Base-by-base conservation (phyloP, 176 grass and related monocot species). In the Bonia amplexicaulis region DNA sequence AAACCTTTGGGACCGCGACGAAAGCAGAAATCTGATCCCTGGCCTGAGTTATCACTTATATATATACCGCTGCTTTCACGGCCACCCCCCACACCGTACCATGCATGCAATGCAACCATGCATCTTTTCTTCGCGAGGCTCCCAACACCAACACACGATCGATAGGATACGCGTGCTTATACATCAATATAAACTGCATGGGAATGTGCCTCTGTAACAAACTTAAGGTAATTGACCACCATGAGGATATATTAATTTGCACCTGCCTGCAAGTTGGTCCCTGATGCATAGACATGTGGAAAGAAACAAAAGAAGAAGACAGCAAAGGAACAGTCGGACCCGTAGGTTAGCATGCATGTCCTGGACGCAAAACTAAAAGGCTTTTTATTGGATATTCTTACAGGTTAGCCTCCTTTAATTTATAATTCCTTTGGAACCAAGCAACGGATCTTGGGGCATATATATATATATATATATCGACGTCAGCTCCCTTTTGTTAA, bases 1-100 rank as follows among this genome's bases (percentile, higher is more conserved):
- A 85, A 85, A 82, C 82, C 82, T 77, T 73, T 20, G 83, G 88
- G 77, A 63, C 87, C 83, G 25, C 54, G 35, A 47, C 55, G 78
- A 90, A 86, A 90, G 84, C 72, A n/a, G 64, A 61, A 64, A 48
- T 72, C 79, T 71, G 57, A 77, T 39, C 35, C 83, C 84, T 89
- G 44, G 52, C n/a, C 70, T 59, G 60, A 35, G 67, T 65, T 67
- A 33, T 31, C 31, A 25, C 58, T 3, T 40, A 58, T 17, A n/a
- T n/a, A n/a, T n/a, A 67, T 37, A 37, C 35, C 5, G 6, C 41
- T 48, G 53, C 69, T 71, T 78, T 66, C 66, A 26, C 58, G 11
- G 7, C 49, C 15, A 31, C 45, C 7, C 7, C 71, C 52, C 78
- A n/a, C n/a, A 37, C n/a, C n/a, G n/a, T n/a, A n/a, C n/a, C n/a